phyloP scores from a whole-genome alignment of 139 green algal genomes.

The Chlorella vulgaris region DNA sequence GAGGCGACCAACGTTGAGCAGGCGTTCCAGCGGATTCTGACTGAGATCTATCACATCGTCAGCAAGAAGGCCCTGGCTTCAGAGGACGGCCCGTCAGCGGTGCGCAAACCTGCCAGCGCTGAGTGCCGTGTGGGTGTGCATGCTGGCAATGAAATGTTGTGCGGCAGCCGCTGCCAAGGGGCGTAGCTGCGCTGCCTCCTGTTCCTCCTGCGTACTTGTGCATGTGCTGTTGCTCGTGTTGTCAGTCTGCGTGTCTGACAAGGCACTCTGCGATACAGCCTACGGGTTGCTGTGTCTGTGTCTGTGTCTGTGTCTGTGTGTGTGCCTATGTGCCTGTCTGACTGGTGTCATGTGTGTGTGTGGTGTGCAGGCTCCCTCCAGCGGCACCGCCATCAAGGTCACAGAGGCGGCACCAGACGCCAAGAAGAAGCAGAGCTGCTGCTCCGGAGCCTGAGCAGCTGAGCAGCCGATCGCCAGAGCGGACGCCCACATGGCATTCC shows the following conservation, averaged over 20 bases:
- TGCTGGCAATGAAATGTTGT: too few relatives aligned
- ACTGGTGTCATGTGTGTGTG: neutral
- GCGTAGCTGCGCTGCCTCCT: too few relatives aligned
- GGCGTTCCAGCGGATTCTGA: slow-evolving; percentile 96
- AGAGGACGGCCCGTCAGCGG: slow-evolving; percentile 41
- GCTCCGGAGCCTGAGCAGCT: slow-evolving; percentile 30
- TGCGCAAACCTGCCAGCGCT: too few relatives aligned
- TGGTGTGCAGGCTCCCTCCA: slow-evolving; percentile 34
- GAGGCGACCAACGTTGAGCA: slow-evolving; percentile 98
- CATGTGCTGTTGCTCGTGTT: too few relatives aligned
- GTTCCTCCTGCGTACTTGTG: too few relatives aligned
- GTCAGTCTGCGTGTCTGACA: too few relatives aligned
- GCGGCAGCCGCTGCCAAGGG: too few relatives aligned
- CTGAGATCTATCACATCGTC: slow-evolving; percentile 98
- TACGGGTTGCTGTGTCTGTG: neutral
- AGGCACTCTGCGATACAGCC: too few relatives aligned
- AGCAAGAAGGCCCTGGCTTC: slow-evolving; percentile 85
- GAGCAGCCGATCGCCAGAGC: too few relatives aligned
- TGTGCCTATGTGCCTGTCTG: neutral
- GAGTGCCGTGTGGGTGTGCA: too few relatives aligned
- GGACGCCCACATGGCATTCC: too few relatives aligned
- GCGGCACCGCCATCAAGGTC: slow-evolving; percentile 58
- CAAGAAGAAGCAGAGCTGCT: slow-evolving; percentile 63
- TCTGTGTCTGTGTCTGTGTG: neutral
- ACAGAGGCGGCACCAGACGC: slow-evolving; percentile 51